Conservation (phyloP, 2,329 filamentous ascomycete species). For the Huntiella abstrusa region DNA sequence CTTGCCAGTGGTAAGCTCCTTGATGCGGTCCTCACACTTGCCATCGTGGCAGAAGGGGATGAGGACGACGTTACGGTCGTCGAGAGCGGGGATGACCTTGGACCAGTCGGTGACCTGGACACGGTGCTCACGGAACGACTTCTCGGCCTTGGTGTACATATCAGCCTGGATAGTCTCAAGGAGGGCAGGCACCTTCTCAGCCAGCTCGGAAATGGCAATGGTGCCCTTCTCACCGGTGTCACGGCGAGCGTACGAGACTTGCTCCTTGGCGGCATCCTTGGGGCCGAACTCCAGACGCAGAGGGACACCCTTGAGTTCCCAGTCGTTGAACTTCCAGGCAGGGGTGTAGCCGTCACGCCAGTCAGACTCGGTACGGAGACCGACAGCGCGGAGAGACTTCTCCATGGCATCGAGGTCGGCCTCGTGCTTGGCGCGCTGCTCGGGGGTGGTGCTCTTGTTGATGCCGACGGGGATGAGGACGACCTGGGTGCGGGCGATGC, state of each 20-base stretch:
- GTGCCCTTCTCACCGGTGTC: conserved; percentile 72
- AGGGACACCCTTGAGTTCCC: conserved; percentile 91
- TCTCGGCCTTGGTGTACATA: conserved; percentile 58
- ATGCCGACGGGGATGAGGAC: conserved; percentile 86
- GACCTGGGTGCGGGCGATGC: conserved; percentile 70
- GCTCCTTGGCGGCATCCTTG: conserved; percentile 72
- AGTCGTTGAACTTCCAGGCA: conserved; percentile 97
- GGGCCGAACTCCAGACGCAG: conserved; percentile 90
- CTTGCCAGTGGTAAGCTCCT: conserved; percentile 70
- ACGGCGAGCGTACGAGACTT: conserved; percentile 70
- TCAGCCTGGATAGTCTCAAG: conserved; percentile 82
- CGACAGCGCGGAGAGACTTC: conserved; percentile 47
- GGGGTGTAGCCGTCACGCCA: conserved; percentile 81
- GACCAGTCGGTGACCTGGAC: conserved; percentile 73
- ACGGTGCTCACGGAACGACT: conserved; percentile 61
- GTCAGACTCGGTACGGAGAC: conserved; percentile 65
- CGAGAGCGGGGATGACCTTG: conserved; percentile 75
- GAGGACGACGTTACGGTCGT: conserved; percentile 79
- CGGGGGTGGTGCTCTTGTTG: conserved; percentile 66
- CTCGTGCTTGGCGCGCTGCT: conserved; percentile 59
- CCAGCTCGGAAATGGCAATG: conserved; percentile 56
- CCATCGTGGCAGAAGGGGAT: conserved; percentile 73
- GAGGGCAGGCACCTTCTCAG: conserved; percentile 54
- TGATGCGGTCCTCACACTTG: conserved; percentile 85
- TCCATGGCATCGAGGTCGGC: conserved; percentile 57